Evolutionary conservation across 495 filamentous ascomycete species (phyloP), one percentile per base, ranked within the genome.

Genomic region (Xanthoparmelia taractica): DNA sequence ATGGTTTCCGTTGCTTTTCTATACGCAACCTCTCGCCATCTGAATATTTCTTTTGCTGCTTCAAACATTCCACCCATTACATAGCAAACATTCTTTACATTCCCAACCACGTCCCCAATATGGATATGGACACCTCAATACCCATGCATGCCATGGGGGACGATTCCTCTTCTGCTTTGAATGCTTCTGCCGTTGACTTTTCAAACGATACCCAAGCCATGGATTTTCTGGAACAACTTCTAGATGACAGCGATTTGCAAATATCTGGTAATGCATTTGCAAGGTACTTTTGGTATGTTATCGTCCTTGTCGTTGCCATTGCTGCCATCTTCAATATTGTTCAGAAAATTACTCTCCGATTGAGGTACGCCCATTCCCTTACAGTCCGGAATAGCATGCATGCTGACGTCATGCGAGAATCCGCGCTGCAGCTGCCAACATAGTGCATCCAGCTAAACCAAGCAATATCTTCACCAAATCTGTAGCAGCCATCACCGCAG

Each of bases 401-500:
- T 43, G 37, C 38, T 62, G 43, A 62, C 11, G 5, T 31, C 11
- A 37, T 34, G 25, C 60, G 0, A 62, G 60, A 25, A 12, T 62
- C 15, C 52, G 60, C n/a, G 60, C 37, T 40, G 48, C 60, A 17
- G 60, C 48, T 41, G 60, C 50, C 40, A 62, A 62, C 13, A 31
- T 3, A 31, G 12, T 25, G 0, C 37, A 56, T 31, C 65, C 89
- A 10, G 85, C 89, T 25, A 85, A 82, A 69, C 89, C 90, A 17
- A 84, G 80, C 64, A 83, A 81, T 47, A 29, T 67, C 3, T 76
- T 87, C 60, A 74, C 82, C 57, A 74, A 79, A 33, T 57, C 69
- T 56, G 85, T 82, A 73, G 89, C 89, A 13, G 91, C 89, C 1
- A 60, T 82, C 25, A 89, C 87, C 37, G 89, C 90, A 2, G 75